Evolutionary conservation across 305 asterid genomes (phyloP).

Genomic region (Euphrasia arctica): DNA sequence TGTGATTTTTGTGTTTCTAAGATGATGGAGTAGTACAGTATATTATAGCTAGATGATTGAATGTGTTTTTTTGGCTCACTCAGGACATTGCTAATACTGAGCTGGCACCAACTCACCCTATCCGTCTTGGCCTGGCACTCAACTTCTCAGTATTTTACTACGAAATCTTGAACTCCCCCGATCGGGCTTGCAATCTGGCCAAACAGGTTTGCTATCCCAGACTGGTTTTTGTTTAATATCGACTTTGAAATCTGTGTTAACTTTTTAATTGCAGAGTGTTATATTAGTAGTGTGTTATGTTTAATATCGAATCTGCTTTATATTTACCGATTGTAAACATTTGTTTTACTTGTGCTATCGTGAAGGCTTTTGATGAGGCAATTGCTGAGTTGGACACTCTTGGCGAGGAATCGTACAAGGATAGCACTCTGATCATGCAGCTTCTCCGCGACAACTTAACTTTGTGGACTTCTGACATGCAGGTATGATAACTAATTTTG

Average conservation of each 20-base stretch:
- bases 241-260: too few species aligned
- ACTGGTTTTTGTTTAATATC: too few species aligned
- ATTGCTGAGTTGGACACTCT: conserved; percentile 63
- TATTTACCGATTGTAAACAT: neutral
- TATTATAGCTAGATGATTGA: too few species aligned
- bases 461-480: conserved; percentile 68
- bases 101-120: conserved; percentile 23
- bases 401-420: conserved; percentile 69
- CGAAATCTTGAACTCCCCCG: conserved; percentile 19
- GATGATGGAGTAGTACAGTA: too few species aligned
- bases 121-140: conserved; percentile 25
- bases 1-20: neutral
- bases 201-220: conserved; percentile 12
- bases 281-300: too few species aligned
- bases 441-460: conserved; percentile 69
- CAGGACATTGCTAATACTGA: conserved; percentile 24
- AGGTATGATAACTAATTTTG: conserved; percentile 30
- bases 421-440: conserved; percentile 69
- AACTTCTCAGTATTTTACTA: conserved; percentile 27
- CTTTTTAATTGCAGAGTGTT: too few species aligned
- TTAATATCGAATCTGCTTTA: too few species aligned
- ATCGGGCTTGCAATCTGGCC: conserved; percentile 20
- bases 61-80: neutral
- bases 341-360: neutral
- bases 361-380: conserved; percentile 62